Base-by-base conservation (phyloP, 2,329 filamentous ascomycete species). In the Cladosporium sp. region DNA sequence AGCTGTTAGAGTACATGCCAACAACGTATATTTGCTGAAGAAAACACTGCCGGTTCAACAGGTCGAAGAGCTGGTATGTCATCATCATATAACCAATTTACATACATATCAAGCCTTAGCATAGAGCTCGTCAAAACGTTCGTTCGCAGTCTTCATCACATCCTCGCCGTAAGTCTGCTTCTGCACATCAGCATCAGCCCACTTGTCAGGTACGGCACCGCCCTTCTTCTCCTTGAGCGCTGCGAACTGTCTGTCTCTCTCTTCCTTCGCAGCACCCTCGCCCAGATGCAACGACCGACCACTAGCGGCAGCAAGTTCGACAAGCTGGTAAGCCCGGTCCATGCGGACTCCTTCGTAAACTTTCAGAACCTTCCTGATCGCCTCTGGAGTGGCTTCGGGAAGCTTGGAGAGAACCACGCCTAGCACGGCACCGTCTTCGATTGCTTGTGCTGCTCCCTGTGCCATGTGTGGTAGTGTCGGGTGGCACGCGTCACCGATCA, bases 401-500 rank as follows among this genome's bases (percentile, higher is more conserved):
- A 84, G 72, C 12, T 80, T 81, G 0, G 79, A 72, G 1, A 88
- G 78, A 1, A 84, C 81, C 0, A 84, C 82, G 0, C 79, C 82
- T 77, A 88, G 73, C 0, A 87, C 86, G 0, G 83, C 85, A 0
- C 83, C 86, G 68, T 89, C 87, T 74, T 89, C 87, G 63, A 89
- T 86, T 0, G 87, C 86, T 72, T 89, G 86, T 1, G 87, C 87
- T 0, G 87, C 87, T 10, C 87, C 87, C 73, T 89, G 87, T 0
- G 85, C 85, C 63, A 89, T 78, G 74, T 89, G 87, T 0, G 87
- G 87, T 0, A 89, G 79, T 2, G 86, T 89, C 0, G 87, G 86
- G 73, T 89, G 87, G 71, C 85, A 87, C 1, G 86, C 84, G 71
- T 88, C 86, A 23, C 86, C 86, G 0, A 88, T 79, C 4, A 88